Evolutionary conservation across 768 basidiomycete genomes (phyloP), one percentile per base, ranked within the genome.

Genomic region (Suillus luteus): DNA sequence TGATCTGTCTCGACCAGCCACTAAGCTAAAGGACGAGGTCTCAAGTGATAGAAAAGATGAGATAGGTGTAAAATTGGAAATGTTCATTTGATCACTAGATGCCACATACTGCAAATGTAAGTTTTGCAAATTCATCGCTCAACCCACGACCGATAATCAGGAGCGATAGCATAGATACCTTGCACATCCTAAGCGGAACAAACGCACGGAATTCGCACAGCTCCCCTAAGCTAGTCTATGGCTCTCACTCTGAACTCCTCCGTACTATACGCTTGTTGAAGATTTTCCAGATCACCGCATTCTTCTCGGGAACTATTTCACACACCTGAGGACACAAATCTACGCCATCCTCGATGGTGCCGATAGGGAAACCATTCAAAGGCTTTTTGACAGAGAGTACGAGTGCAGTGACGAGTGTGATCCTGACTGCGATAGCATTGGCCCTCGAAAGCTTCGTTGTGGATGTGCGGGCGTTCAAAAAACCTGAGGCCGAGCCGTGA

Each of bases 151-250:
- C 33, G 33, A 35, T 35, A 35, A 6, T 35, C 33, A 35, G 33
- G 31, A 31, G 31, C 31, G 31, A 31, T 46, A 61, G 52, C 11
- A 2, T 19, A 35, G 52, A 35, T 2, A 15, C 57, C 33, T n/a
- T 37, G 37, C 22, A 49, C 27, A 48, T 41, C 24, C 14, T 24
- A 31, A 38, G 27, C 27, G 40, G 11, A 17, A 27, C 31, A 19
- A 49, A 77, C 77, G 71, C 65, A 81, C 78, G 66, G 86, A 46
- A 81, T 67, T 57, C 72, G 72, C n/a, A 83, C 73, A 19, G 82
- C 77, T 38, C 76, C 76, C 15, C 73, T 73, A 40, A 82, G 74
- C 77, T 74, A 80, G 17, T 75, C 70, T 8, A 77, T 69, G 1
- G 77, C 77, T 40, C 69, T 70, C n/a, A 35, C 40, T 65, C 74